Percentiles rank a stretch among this genome's conserved stretches.
phyloP scores from a whole-genome alignment of 768 basidiomycete genomes.

The Boletus rufocinnamomeus region DNA sequence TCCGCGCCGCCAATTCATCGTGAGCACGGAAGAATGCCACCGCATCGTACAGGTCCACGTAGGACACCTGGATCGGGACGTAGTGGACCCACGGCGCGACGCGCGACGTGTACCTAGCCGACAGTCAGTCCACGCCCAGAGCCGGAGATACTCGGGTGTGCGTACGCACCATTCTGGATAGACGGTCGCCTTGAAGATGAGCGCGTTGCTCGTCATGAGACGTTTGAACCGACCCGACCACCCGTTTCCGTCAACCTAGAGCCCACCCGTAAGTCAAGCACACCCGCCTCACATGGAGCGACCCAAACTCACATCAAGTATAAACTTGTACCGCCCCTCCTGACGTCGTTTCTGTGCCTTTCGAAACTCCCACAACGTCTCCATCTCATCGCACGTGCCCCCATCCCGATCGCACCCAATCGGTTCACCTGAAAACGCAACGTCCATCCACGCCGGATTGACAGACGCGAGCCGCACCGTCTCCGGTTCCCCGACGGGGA shows the following conservation, averaged over 20 bases:
- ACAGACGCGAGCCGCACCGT: no score
- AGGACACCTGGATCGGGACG: conserved; percentile 65
- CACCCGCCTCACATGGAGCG: background rate
- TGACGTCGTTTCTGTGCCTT: conserved; percentile 44
- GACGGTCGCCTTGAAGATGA: no score
- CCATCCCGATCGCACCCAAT: conserved; percentile 39
- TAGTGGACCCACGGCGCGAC: conserved; percentile 82
- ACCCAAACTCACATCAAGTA: conserved; percentile 49
- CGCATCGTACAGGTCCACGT: no score
- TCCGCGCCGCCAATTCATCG: conserved; percentile 55
- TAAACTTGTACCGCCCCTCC: conserved; percentile 62
- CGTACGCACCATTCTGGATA: no score
- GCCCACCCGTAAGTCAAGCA: conserved; percentile 20
- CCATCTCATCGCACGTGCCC: no score
- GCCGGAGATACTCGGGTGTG: conserved; percentile 54
- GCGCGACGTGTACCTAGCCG: no score
- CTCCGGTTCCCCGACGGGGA: conserved; percentile 28
- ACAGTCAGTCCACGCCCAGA: background rate
- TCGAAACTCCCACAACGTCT: conserved; percentile 59
- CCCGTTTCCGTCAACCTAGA: no score
- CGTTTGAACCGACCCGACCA: no score
- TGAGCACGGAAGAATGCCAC: no score
- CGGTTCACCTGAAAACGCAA: conserved; percentile 52
- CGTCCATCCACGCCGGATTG: no score
- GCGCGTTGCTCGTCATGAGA: no score